Evolutionary conservation across 192 early-diverging fungal genomes (phyloP).

Genomic region (Tieghemiomyces parasiticus): DNA sequence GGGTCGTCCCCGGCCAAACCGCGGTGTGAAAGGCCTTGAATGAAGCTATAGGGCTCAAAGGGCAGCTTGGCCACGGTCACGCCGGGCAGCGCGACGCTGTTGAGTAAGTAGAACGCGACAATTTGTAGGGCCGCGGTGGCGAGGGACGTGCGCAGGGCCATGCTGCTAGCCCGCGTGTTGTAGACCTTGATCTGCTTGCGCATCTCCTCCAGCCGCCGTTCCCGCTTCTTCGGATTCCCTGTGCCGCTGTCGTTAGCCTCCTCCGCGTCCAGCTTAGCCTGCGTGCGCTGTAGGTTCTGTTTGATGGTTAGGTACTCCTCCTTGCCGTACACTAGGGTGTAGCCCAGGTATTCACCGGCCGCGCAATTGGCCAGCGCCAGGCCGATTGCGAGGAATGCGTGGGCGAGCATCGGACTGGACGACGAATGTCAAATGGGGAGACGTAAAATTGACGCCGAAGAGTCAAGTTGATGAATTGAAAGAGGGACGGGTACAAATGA

Average conservation of each 20-base stretch:
- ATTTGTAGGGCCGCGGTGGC: constrained; percentile 6
- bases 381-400: background rate
- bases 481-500: background rate
- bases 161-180: background rate
- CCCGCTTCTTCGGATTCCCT: background rate
- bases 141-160: constrained; percentile 4
- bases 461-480: background rate
- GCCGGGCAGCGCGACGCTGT: background rate
- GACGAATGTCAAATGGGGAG: background rate
- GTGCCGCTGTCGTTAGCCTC: background rate
- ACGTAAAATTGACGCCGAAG: background rate
- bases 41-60: constrained; percentile 5
- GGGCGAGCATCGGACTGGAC: background rate
- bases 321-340: background rate
- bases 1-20: constrained; percentile 1
- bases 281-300: background rate
- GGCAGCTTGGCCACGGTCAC: constrained; percentile 9
- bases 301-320: constrained; percentile 6
- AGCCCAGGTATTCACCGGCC: background rate
- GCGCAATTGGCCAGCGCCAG: background rate
- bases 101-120: constrained; percentile 1
- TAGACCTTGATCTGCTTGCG: constrained; percentile 6
- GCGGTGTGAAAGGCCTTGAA: constrained; percentile 8
- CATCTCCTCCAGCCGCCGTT: constrained; percentile 9
- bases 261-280: background rate